These are phyloP conservation scores for Trametes cinnabarina DNA, from an alignment of 768 basidiomycete genomes.

Conservation along the genomic window DNA sequence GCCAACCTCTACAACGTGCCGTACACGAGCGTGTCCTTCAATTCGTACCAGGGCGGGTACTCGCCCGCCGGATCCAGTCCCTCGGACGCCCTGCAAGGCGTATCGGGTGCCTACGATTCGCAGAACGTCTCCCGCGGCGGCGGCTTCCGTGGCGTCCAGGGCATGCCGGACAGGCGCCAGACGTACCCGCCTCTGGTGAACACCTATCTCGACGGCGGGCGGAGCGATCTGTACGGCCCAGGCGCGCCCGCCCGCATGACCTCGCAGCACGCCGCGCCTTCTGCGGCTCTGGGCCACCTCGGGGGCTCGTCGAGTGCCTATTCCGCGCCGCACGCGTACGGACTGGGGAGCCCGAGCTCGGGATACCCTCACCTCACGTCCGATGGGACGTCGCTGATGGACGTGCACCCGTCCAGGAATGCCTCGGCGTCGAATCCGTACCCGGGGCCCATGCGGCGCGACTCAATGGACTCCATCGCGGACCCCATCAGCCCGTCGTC, in stretches of 20 bases:
- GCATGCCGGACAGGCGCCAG: slow-evolving; percentile 10
- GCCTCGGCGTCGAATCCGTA: slow-evolving; percentile 11
- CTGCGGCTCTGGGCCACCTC: neutral
- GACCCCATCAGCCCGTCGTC: slow-evolving; percentile 30
- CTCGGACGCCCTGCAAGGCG: slow-evolving; percentile 10
- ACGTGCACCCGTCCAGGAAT: slow-evolving; percentile 20
- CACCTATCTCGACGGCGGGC: slow-evolving; percentile 8
- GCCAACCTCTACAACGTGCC: slow-evolving; percentile 20
- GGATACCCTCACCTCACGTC: slow-evolving; percentile 2
- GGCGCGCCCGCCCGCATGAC: neutral
- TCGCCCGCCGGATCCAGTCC: slow-evolving; percentile 7
- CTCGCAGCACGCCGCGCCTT: neutral
- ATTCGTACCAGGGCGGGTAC: slow-evolving; percentile 5
- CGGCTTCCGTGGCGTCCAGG: slow-evolving; percentile 8
- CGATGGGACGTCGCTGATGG: slow-evolving; percentile 13
- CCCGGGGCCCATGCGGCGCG: slow-evolving; percentile 19
- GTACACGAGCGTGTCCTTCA: slow-evolving; percentile 12
- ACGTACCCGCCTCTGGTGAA: slow-evolving; percentile 2
- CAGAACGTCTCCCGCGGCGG: slow-evolving; percentile 4
- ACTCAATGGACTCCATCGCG: slow-evolving; percentile 21
- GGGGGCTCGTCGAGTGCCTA: slow-evolving; percentile 3
- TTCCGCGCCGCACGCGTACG: neutral
- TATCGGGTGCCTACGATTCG: slow-evolving; percentile 8
- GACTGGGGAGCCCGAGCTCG: neutral
- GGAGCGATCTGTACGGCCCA: slow-evolving; percentile 2